Evolutionary conservation across 768 basidiomycete species (phyloP).

Genomic region (Suillus americanus): DNA sequence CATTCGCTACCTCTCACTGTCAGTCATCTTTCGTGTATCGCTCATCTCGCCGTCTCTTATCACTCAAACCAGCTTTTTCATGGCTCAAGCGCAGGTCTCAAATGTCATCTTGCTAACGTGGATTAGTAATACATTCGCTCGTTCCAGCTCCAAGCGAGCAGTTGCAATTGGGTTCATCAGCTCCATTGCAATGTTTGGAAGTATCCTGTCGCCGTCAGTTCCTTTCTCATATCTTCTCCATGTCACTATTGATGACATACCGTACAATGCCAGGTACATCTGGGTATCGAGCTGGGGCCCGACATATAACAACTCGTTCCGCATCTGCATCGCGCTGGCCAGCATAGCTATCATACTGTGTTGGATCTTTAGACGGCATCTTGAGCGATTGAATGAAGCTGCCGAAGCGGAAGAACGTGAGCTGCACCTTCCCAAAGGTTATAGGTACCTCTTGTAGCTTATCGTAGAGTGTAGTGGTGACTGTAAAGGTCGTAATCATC

Average conservation of each 20-base stretch:
- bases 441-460: conserved; percentile 42
- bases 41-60: conserved; percentile 51
- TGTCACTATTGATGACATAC: neutral
- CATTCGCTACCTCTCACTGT: conserved; percentile 59
- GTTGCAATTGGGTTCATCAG: conserved; percentile 8
- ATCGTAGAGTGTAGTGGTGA: too few species aligned
- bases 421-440: conserved; percentile 32
- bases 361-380: conserved; percentile 36
- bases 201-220: conserved; percentile 8
- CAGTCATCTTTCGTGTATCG: conserved; percentile 25
- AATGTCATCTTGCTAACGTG: conserved; percentile 56
- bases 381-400: conserved; percentile 38
- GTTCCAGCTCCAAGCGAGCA: conserved; percentile 77
- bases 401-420: conserved; percentile 38
- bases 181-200: conserved; percentile 1
- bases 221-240: conserved; percentile 6
- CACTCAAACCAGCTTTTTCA: conserved; percentile 51
- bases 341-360: conserved; percentile 33
- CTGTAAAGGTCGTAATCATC: neutral
- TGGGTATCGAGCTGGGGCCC: conserved; percentile 70
- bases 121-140: conserved; percentile 58
- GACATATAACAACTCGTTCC: conserved; percentile 63
- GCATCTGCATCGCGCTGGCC: conserved; percentile 62
- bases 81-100: conserved; percentile 67
- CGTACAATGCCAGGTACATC: conserved; percentile 43